phyloP scores from a whole-genome alignment of 192 early-diverging fungal species.

The Entrophospora sp. region DNA sequence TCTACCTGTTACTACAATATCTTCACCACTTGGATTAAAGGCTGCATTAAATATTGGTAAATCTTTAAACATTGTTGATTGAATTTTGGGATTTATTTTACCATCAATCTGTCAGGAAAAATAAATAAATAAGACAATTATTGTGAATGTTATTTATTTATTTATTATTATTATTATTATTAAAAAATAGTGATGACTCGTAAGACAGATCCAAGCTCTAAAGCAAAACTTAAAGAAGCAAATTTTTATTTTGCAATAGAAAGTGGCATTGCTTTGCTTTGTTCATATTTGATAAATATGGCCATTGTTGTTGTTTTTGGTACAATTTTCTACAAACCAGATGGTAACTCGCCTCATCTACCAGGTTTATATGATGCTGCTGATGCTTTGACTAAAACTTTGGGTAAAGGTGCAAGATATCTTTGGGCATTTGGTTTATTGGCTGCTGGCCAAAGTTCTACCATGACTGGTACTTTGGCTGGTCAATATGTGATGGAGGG shows the following conservation, averaged over 20 bases:
- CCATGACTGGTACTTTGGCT: slow-evolving; percentile 85
- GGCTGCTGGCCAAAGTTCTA: slow-evolving; percentile 73
- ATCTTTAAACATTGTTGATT: slow-evolving; percentile 83
- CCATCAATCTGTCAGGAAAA: too few relatives aligned
- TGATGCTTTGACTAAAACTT: slow-evolving; percentile 38
- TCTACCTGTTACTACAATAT: slow-evolving; percentile 71
- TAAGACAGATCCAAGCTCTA: slow-evolving; percentile 28
- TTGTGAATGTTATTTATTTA: background rate
- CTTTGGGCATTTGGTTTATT: slow-evolving; percentile 81
- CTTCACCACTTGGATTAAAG: slow-evolving; percentile 67
- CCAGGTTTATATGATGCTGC: slow-evolving; percentile 60
- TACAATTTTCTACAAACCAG: slow-evolving; percentile 32
- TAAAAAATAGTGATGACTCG: slow-evolving; percentile 26
- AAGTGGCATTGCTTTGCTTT: slow-evolving; percentile 48
- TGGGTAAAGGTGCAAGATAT: slow-evolving; percentile 56
- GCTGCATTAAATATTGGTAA: slow-evolving; percentile 69
- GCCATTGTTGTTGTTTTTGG: slow-evolving; percentile 64
- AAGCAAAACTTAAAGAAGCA: slow-evolving; percentile 49
- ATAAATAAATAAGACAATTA: too few relatives aligned
- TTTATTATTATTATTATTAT: background rate
- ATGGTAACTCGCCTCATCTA: slow-evolving; percentile 13
- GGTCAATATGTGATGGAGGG: slow-evolving; percentile 87
- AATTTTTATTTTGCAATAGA: slow-evolving; percentile 64
- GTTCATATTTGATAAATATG: slow-evolving; percentile 59
- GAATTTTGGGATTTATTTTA: slow-evolving; percentile 85